phyloP scores from a whole-genome alignment of 2,329 filamentous ascomycete species.

The Beauveria scarabaeidicola region DNA sequence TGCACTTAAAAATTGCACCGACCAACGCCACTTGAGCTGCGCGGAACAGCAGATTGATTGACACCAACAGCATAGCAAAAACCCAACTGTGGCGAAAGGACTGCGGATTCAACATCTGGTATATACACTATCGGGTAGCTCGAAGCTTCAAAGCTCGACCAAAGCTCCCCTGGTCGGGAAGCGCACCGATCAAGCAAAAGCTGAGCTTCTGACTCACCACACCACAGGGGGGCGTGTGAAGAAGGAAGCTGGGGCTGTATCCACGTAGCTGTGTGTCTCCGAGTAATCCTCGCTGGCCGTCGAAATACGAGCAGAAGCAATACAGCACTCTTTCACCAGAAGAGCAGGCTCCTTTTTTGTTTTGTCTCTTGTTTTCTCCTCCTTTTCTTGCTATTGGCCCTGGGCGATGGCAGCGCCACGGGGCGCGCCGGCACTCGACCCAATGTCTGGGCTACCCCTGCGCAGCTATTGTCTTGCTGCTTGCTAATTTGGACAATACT shows the following conservation, averaged over 20 bases:
- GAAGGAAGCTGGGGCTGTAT: not conserved
- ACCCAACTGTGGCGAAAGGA: not conserved
- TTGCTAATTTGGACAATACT: not conserved
- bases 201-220: not conserved
- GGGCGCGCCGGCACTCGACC: not conserved
- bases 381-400: not conserved
- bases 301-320: conserved; percentile 1
- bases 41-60: not conserved
- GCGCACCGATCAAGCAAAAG: not conserved
- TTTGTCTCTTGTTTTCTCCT: not conserved
- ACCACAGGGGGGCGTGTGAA: not conserved
- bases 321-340: not conserved
- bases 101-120: not conserved
- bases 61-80: not conserved
- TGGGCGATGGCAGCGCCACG: not conserved
- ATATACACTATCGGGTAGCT: not conserved
- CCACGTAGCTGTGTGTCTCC: not conserved
- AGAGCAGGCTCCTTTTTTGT: not conserved
- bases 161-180: not conserved
- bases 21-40: not conserved
- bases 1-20: too few species aligned
- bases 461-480: not conserved
- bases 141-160: not conserved
- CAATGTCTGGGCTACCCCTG: not conserved
- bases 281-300: not conserved